These are phyloP conservation scores for Penicillium herquei DNA, from an alignment of 495 filamentous ascomycete species.

Conservation along the genomic window DNA sequence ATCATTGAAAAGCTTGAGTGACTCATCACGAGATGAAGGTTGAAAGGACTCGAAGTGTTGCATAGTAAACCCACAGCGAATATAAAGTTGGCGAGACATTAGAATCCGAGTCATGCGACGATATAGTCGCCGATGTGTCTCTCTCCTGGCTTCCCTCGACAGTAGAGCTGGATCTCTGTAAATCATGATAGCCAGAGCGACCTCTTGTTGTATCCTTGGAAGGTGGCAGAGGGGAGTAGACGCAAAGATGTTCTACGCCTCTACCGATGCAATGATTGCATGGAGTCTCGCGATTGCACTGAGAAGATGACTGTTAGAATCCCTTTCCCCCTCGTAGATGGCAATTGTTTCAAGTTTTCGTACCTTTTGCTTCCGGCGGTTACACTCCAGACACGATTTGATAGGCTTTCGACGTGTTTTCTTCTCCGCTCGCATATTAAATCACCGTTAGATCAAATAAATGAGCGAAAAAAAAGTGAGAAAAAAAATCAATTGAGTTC, in stretches of 20 bases:
- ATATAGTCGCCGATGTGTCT: slow-evolving; percentile 10
- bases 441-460: neutral
- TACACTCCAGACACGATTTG: slow-evolving; percentile 22
- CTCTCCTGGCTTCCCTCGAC: slow-evolving; percentile 3
- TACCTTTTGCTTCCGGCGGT: slow-evolving; percentile 25
- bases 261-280: slow-evolving; percentile 21
- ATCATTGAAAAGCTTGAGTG: neutral
- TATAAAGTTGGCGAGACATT: slow-evolving; percentile 1
- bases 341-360: neutral
- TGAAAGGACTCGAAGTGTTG: neutral
- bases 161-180: slow-evolving; percentile 3
- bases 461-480: neutral
- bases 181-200: neutral
- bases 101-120: slow-evolving; percentile 18
- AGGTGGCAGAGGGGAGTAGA: slow-evolving; percentile 8
- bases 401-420: slow-evolving; percentile 16
- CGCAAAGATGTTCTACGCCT: slow-evolving; percentile 15
- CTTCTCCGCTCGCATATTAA: slow-evolving; percentile 9
- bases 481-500: neutral
- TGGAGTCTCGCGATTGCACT: slow-evolving; percentile 21
- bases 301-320: neutral
- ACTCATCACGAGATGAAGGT: no score
- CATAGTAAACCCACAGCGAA: slow-evolving; percentile 6
- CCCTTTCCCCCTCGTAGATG: neutral
- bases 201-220: slow-evolving; percentile 3